Base-by-base conservation (phyloP, 495 filamentous ascomycete genomes). In the Trichocladium uniseriatum region DNA sequence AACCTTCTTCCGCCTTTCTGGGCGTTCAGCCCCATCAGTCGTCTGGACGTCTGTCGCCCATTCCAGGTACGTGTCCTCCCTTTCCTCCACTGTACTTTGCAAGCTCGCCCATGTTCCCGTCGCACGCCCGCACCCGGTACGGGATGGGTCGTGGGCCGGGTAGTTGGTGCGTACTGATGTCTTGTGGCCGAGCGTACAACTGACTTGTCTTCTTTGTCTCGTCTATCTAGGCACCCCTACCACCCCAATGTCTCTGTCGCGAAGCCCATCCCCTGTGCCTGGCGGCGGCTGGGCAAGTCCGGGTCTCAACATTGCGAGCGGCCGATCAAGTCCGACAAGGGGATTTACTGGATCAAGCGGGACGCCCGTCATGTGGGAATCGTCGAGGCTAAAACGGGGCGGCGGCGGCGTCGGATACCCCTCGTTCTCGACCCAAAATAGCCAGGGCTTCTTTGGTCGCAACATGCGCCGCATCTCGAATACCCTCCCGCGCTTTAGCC, bases 241-340 rank as follows among this genome's bases (percentile, higher is more conserved):
- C 42, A 53, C 54, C 52, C 64, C 71, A 53, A 94, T 94, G 89
- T 86, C 87, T 55, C 67, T 89, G 47, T 89, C 87, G 45, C 80
- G 86, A 67, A 91, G 87, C 58, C 87, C 87, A 39, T 91, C 86
- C 41, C 88, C 87, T 51, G 77, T 78, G 46, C 80, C 78, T 53
- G 84, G 84, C 55, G 87, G 84, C 59, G 88, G 87, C 55, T 94
- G 89, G 89, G 79, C 86, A 49, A 91, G 82, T 67, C 89, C 89
- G 16, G 87, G 86, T 27, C 73, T 94, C 43, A 82, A 78, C 40
- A 78, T 80, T 49, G 69, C 75, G 35, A 89, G 82, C 64, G 84
- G 83, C 51, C 73, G 76, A 59, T 78, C 82, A 20, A 87, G 80
- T 58, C 85, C 86, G 24, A 68, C 74, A 47, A 69, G 61, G 43